Percentiles rank a stretch among this genome's conserved stretches.
phyloP scores from a whole-genome alignment of 2,329 filamentous ascomycete genomes.

The Nemania sp. region DNA sequence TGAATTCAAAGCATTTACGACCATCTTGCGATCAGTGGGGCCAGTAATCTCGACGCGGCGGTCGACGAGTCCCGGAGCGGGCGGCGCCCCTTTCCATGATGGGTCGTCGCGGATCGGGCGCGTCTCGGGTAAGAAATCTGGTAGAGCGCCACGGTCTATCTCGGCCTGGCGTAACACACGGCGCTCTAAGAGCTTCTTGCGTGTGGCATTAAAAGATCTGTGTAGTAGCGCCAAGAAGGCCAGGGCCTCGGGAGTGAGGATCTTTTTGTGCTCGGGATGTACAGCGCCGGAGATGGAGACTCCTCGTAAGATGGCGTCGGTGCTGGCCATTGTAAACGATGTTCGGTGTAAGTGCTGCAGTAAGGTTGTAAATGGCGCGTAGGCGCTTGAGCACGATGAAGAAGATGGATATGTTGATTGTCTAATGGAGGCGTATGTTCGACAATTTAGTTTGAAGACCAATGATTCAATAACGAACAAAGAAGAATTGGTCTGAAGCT shows the following conservation, averaged over 20 bases:
- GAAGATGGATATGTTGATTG: not conserved
- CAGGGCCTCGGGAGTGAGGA: constrained; percentile 86
- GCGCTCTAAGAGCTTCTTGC: constrained; percentile 86
- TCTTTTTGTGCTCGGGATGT: constrained; percentile 80
- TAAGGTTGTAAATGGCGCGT: constrained; percentile 3
- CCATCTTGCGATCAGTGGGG: constrained; percentile 98
- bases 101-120: constrained; percentile 92
- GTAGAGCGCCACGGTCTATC: constrained; percentile 84
- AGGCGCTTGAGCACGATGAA: not conserved
- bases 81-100: constrained; percentile 89
- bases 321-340: constrained; percentile 62
- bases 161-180: constrained; percentile 86
- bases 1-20: constrained; percentile 94
- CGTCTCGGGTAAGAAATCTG: constrained; percentile 95
- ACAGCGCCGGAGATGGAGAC: constrained; percentile 83
- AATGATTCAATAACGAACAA: constrained; percentile 1
- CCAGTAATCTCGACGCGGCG: constrained; percentile 96
- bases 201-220: constrained; percentile 87
- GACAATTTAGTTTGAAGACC: not conserved
- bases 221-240: constrained; percentile 94
- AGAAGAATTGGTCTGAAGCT: not conserved
- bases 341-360: not conserved
- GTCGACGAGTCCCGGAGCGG: constrained; percentile 90
- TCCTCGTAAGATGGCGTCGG: constrained; percentile 80
- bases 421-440: not conserved